Conservation (phyloP, 2,329 filamentous ascomycete species). For the Chaetomium sp. region DNA sequence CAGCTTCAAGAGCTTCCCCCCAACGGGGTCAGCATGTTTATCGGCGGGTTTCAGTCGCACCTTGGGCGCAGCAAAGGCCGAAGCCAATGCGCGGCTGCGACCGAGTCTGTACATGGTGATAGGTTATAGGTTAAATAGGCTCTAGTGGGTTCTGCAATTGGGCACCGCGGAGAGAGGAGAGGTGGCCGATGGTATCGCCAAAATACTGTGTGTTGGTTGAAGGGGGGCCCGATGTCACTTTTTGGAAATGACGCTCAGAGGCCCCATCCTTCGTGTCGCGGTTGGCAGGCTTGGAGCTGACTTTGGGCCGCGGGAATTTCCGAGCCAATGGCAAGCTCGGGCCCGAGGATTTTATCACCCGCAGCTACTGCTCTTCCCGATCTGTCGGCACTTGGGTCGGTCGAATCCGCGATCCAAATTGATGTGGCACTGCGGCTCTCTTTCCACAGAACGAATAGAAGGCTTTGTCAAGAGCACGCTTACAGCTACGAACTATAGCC, state of each 20-base stretch:
- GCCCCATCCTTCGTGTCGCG: constrained; percentile 18
- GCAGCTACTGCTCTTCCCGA: constrained; percentile 13
- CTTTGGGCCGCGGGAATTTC: constrained; percentile 5
- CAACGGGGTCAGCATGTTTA: not conserved
- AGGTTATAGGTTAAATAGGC: not conserved
- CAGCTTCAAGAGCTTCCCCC: not conserved
- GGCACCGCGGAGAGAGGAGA: constrained; percentile 13
- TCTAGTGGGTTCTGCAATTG: not conserved
- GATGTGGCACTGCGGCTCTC: not conserved
- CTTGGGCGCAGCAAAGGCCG: constrained; percentile 76
- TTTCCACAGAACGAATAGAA: not conserved
- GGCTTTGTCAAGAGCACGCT: not conserved
- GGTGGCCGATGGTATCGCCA: constrained; percentile 17
- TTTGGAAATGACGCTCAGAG: constrained; percentile 34
- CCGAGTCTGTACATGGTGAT: constrained; percentile 83
- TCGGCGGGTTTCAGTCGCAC: constrained; percentile 51
- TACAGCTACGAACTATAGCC: not conserved
- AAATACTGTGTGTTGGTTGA: constrained; percentile 24
- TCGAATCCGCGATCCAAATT: not conserved
- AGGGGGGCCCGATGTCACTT: constrained; percentile 22
- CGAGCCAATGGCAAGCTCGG: constrained; percentile 16
- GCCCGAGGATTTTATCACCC: constrained; percentile 10
- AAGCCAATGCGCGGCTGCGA: constrained; percentile 77
- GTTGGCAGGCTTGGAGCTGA: constrained; percentile 13
- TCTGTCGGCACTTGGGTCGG: constrained; percentile 22